Evolutionary conservation across 345 rosid genomes (phyloP), one percentile per base, ranked within the genome.

Genomic region (Arabis hirsuta): DNA sequence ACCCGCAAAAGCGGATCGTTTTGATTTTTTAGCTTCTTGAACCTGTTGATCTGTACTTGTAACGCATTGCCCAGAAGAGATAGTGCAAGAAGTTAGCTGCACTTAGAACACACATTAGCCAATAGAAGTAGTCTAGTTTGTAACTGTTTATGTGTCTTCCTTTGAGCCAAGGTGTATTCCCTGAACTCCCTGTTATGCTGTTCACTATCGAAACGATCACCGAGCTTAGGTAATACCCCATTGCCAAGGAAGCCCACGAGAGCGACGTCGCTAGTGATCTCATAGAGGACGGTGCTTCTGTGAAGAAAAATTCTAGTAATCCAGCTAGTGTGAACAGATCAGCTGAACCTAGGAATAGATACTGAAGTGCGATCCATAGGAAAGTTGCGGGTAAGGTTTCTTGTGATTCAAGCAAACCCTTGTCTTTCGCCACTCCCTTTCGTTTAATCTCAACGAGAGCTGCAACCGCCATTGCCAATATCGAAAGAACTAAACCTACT

Each of bases 321-420:
- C 96, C 96, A 29, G 93, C 93, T 72, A 87, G 75, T 29, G 91
- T 86, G 86, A 90, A 90, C 4, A 90, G 85, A 80, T 90, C 96
- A 42, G 93, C 96, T 26, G 96, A 90, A 0, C 96, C 96, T 50
- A 90, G 50, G 66, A 87, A 87, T 63, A 90, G 76, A 73, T 86
- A 90, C 12, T 90, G 96, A n/a, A 90, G 62, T 1, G 90, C 88
- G 31, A 90, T 78, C 96, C 96, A 90, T 11, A 88, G 48, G 81
- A 90, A 87, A 11, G 85, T 78, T 34, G 86, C 72, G 0, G 93
- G 91, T 41, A 87, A 76, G 50, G 85, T 78, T 19, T 52, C 64
- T 3, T 62, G 57, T 0, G 86, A 80, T 75, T 84, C 82, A 4
- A 73, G 81, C 7, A 84, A 75, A 5, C 82, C 85, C 0, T 81